Evolutionary conservation across 306 rosid genomes (phyloP), one percentile per base, ranked within the genome.

Genomic region (Begonia fuchsioides): DNA sequence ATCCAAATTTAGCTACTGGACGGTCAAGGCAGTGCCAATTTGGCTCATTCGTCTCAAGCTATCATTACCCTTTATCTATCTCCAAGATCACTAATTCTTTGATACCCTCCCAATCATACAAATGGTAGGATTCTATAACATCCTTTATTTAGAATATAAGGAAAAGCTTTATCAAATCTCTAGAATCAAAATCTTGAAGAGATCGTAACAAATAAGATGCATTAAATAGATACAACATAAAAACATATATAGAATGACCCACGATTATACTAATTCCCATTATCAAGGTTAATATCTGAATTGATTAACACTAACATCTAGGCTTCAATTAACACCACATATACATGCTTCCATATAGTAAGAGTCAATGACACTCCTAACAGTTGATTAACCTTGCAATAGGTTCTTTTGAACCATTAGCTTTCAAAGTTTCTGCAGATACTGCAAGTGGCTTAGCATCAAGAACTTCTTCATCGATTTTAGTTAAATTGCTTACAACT

Each of bases 361-460:
- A 45, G 10, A 13, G 11, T 20, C 35, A 26, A 8, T 8, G 17
- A 45, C 10, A 43, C 15, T 45, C 61, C 38, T 38, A 41, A 47
- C 46, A 50, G 43, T 17, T 48, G 53, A 52, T 54, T 53, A 26
- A 87, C 96, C 96, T 87, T 58, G 79, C 73, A 51, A 67, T 52
- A 53, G 81, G 83, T 64, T 76, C 88, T 72, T 83, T 83, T 38
- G 71, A 63, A 61, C 70, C 76, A 49, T 72, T 39, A 55, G 64
- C 56, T 59, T 47, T 74, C 68, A 44, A 8, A 51, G 80, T 51
- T 61, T 58, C 83, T 60, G 60, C 65, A 10, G 77, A 63, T 62
- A 56, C 40, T 17, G 78, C 76, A 46, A 69, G 68, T 38, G 87
- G 96, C 81, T 71, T 78, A 47, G 75, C 58, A 43, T 78, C 80